Percentiles rank a stretch among this genome's conserved stretches.
These are phyloP conservation scores for Croton setiger DNA, from an alignment of 441 rosid species.

Conservation along the genomic window DNA sequence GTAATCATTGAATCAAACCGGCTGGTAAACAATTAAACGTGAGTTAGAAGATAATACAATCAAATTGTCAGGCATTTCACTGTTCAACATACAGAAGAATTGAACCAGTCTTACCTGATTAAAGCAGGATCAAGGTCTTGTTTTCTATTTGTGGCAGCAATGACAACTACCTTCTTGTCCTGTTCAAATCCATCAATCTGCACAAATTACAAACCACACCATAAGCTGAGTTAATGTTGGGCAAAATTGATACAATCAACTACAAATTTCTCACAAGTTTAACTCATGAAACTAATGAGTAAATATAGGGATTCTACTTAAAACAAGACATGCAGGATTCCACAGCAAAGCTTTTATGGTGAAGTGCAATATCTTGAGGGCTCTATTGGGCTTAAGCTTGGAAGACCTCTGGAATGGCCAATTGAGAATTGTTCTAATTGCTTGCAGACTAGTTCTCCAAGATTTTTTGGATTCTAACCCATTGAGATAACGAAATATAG, in stretches of 20 bases:
- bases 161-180: constrained; percentile 78
- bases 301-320: not conserved
- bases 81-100: not conserved
- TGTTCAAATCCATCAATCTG: constrained; percentile 98
- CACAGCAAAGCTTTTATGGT: not conserved
- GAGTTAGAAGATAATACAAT: constrained; percentile 15
- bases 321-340: not conserved
- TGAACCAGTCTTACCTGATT: constrained; percentile 48
- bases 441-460: not conserved
- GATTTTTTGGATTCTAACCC: not conserved
- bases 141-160: constrained; percentile 94
- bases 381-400: not conserved
- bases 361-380: not conserved
- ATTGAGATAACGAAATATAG: not conserved
- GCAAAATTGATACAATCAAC: not conserved
- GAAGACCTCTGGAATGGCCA: not conserved
- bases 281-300: not conserved
- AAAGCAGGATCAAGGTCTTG: constrained; percentile 94
- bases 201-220: constrained; percentile 12
- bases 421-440: not conserved
- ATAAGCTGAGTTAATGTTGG: not conserved
- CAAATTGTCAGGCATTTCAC: not conserved
- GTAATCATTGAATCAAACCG: constrained; percentile 86
- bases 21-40: constrained; percentile 34
- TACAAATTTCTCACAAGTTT: not conserved